These are phyloP conservation scores for Saitoella complicata DNA, from an alignment of 805 yeast species.

Conservation along the genomic window DNA sequence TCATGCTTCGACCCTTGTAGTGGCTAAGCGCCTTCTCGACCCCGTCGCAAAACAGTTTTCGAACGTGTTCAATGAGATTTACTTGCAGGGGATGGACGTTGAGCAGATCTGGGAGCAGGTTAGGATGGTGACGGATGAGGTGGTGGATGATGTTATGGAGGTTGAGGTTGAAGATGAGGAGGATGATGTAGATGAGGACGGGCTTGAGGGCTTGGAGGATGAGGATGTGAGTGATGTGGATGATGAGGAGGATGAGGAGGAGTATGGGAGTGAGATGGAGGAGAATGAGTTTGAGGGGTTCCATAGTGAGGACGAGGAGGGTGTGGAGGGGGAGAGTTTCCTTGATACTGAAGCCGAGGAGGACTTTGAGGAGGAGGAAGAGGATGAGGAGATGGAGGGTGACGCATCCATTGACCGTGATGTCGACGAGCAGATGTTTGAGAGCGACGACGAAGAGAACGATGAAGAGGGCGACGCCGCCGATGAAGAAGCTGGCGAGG, in stretches of 20 bases:
- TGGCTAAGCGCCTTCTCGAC: too few species aligned
- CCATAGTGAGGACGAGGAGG: constrained; percentile 13
- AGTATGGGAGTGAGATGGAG: constrained; percentile 12
- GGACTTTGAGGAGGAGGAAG: constrained; percentile 13
- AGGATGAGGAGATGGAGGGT: constrained; percentile 14
- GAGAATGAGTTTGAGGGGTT: constrained; percentile 15
- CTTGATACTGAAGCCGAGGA: constrained; percentile 15
- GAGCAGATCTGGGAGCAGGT: too few species aligned
- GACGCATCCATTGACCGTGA: constrained; percentile 21
- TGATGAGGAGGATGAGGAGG: constrained; percentile 14
- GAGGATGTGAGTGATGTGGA: constrained; percentile 6
- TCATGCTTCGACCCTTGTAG: too few species aligned
- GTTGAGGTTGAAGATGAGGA: too few species aligned
- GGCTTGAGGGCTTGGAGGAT: too few species aligned
- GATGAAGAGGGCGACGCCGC: constrained; percentile 16
- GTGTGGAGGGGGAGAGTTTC: constrained; percentile 17
- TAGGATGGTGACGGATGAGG: too few species aligned
- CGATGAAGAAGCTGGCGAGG: constrained; percentile 18
- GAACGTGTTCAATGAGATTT: too few species aligned
- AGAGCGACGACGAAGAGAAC: constrained; percentile 4
- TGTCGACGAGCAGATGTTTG: constrained; percentile 24
- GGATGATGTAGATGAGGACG: too few species aligned
- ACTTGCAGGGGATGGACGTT: too few species aligned
- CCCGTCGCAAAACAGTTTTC: too few species aligned
- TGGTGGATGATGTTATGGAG: too few species aligned